A percentile compares a stretch with the other conserved stretches of the same genome.
Conservation (phyloP, 2,329 filamentous ascomycete genomes). For the Leptodontidium sp. region DNA sequence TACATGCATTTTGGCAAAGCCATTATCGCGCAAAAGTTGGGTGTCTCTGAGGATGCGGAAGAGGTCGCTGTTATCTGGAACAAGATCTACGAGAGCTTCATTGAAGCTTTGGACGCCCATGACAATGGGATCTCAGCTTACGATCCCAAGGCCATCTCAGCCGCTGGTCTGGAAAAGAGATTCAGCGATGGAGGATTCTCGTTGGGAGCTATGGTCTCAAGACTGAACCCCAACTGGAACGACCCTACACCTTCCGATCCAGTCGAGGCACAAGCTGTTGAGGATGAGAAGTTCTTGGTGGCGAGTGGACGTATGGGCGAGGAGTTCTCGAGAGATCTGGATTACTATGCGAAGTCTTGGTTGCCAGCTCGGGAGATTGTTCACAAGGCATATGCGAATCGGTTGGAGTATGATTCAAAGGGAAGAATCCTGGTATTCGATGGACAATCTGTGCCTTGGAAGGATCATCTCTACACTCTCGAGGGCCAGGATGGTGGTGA, state of each 20-base stretch:
- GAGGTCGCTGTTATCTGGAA: conserved; percentile 80
- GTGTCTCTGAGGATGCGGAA: conserved; percentile 65
- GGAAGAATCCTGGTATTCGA: conserved; percentile 86
- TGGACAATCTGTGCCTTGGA: conserved; percentile 85
- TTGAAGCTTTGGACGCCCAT: conserved; percentile 96
- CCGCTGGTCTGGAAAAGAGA: conserved; percentile 79
- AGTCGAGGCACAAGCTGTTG: conserved; percentile 70
- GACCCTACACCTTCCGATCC: conserved; percentile 63
- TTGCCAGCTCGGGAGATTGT: conserved; percentile 86
- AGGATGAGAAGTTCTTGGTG: conserved; percentile 80
- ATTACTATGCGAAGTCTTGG: conserved; percentile 80
- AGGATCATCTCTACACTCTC: conserved; percentile 91
- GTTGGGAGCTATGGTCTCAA: conserved; percentile 82
- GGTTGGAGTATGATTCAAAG: conserved; percentile 71
- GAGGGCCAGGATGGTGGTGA: conserved; percentile 67
- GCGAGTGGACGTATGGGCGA: conserved; percentile 88
- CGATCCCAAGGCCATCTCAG: conserved; percentile 72
- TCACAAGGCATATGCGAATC: conserved; percentile 74
- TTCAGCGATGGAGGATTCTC: conserved; percentile 86
- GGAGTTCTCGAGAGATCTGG: conserved; percentile 83
- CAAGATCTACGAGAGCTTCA: conserved; percentile 91
- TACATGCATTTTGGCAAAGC: conserved; percentile 93
- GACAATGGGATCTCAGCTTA: conserved; percentile 93
- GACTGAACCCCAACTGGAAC: conserved; percentile 84
- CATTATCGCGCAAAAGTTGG: conserved; percentile 76